Evolutionary conservation across 305 asterid species (phyloP).

Genomic region (Fraxinus sp.): DNA sequence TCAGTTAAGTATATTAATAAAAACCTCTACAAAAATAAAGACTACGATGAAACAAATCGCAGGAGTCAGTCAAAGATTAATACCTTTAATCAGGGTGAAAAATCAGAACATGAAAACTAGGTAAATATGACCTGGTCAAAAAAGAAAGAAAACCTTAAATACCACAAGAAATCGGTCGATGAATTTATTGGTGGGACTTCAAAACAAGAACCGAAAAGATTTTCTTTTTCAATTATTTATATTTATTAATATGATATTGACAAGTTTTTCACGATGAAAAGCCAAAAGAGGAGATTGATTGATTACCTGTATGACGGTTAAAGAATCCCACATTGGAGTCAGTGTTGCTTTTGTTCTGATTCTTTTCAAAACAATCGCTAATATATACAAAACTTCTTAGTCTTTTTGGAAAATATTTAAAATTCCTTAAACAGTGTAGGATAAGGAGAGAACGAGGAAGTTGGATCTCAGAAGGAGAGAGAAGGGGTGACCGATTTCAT

Average conservation of each 20-base stretch:
- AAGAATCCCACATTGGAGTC: slow-evolving; percentile 34
- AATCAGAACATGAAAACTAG: slow-evolving; percentile 24
- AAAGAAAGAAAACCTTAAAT: slow-evolving; percentile 16
- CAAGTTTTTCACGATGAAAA: slow-evolving; percentile 21
- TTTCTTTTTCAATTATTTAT: slow-evolving; percentile 17
- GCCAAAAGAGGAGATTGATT: slow-evolving; percentile 12
- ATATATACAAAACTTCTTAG: neutral
- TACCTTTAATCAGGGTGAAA: slow-evolving; percentile 24
- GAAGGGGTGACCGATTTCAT: slow-evolving; percentile 13
- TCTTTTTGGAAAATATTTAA: neutral
- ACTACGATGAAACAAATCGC: slow-evolving; percentile 29
- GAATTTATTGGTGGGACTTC: slow-evolving; percentile 23
- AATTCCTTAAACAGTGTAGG: neutral
- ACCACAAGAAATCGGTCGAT: slow-evolving; percentile 17
- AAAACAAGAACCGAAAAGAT: slow-evolving; percentile 19
- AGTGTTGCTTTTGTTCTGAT: slow-evolving; percentile 8
- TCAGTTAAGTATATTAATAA: slow-evolving; percentile 15
- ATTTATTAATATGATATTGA: slow-evolving; percentile 27
- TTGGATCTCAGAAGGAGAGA: slow-evolving; percentile 32
- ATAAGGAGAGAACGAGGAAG: slow-evolving; percentile 34
- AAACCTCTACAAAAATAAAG: slow-evolving; percentile 8
- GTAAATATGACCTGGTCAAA: slow-evolving; percentile 30
- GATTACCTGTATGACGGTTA: slow-evolving; percentile 35
- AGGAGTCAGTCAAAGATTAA: slow-evolving; percentile 20
- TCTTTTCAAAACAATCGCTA: neutral